Percentiles rank a stretch among this genome's conserved stretches.
Evolutionary conservation across 345 rosid genomes (phyloP).

Genomic region (Microcos paniculata): DNA sequence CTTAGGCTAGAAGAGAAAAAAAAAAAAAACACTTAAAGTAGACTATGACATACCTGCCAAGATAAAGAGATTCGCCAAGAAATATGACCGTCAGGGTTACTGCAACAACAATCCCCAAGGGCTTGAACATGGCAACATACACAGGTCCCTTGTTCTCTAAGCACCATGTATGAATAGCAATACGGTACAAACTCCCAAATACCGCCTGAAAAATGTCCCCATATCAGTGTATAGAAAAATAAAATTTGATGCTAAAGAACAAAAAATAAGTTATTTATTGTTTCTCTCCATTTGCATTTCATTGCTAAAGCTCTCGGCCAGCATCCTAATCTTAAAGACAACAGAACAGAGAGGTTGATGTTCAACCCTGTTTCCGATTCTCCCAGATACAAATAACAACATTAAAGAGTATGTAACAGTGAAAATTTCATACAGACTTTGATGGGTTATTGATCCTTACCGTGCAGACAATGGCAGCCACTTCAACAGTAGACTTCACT

Average conservation of each 20-base stretch:
- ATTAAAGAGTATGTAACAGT: neutral
- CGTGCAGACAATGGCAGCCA: constrained; percentile 32
- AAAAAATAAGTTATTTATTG: neutral
- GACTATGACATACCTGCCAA: constrained; percentile 36
- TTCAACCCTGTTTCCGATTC: neutral
- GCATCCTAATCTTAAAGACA: neutral
- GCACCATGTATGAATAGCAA: constrained; percentile 42
- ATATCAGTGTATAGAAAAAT: neutral
- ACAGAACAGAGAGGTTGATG: neutral
- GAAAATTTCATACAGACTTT: neutral
- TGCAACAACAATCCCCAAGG: constrained; percentile 42
- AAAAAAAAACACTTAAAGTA: neutral
- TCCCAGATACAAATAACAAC: neutral
- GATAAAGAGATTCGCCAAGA: constrained; percentile 34
- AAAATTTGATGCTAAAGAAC: neutral
- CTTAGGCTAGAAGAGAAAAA: too few species aligned
- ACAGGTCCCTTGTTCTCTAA: constrained; percentile 36
- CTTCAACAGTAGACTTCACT: constrained; percentile 28
- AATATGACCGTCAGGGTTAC: constrained; percentile 26
- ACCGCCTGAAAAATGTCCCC: constrained; percentile 23
- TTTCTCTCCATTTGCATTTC: neutral
- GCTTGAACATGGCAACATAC: constrained; percentile 47
- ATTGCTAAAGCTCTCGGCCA: neutral
- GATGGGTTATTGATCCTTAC: constrained; percentile 21
- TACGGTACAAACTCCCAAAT: constrained; percentile 37